phyloP scores from a whole-genome alignment of 2,329 filamentous ascomycete species.

The Epichloe bromicola region DNA sequence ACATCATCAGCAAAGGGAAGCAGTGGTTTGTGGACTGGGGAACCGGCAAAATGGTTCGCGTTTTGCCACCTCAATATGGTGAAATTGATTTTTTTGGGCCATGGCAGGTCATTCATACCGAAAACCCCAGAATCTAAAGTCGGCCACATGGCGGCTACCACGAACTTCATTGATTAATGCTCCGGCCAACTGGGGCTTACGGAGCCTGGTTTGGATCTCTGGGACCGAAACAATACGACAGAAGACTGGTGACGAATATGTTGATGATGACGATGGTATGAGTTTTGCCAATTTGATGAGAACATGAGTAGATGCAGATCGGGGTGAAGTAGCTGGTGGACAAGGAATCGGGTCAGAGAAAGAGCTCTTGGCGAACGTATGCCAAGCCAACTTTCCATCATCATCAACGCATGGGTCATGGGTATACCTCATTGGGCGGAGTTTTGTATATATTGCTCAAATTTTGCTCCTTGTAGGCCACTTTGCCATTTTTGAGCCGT shows the following conservation, averaged over 20 bases:
- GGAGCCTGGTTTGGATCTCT: background rate
- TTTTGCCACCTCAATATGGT: constrained; percentile 40
- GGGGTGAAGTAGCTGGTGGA: background rate
- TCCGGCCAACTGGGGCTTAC: background rate
- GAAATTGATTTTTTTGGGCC: constrained; percentile 36
- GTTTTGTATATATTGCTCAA: constrained; percentile 3
- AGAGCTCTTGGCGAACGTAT: background rate
- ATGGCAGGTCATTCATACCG: constrained; percentile 36
- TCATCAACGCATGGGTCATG: background rate
- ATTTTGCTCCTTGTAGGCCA: background rate
- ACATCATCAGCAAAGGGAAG: constrained; percentile 42
- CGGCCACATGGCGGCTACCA: no score
- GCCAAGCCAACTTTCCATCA: background rate
- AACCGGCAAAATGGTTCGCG: constrained; percentile 40
- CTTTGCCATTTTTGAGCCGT: background rate
- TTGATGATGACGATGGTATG: background rate
- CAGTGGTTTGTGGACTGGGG: constrained; percentile 48
- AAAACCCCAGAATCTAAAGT: constrained; percentile 33
- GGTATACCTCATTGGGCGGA: constrained; percentile 5
- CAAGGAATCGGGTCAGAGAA: background rate
- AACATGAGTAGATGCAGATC: background rate
- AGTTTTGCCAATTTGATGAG: background rate
- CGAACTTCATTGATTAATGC: background rate
- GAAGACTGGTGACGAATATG: background rate
- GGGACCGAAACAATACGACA: background rate